Conservation (phyloP, 176 grass and related monocot species). For the Eremochloa ophiuroides region DNA sequence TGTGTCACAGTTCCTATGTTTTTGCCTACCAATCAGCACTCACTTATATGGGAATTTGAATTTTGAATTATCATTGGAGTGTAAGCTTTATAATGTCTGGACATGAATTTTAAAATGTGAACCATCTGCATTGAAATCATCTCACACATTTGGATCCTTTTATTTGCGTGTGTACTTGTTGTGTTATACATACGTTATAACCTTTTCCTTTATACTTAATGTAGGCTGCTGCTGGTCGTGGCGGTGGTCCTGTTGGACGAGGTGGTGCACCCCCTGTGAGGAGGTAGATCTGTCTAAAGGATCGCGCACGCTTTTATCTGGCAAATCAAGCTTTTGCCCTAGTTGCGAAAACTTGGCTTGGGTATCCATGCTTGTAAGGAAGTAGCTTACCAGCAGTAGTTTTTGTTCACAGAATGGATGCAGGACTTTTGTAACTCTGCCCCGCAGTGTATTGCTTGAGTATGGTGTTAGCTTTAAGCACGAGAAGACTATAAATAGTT, state of each 20-base stretch:
- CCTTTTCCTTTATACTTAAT: not conserved
- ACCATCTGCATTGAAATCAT: not conserved
- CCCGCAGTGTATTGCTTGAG: not conserved
- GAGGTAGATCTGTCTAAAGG: slow-evolving; percentile 20
- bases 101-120: not conserved
- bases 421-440: not conserved
- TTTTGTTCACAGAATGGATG: not conserved
- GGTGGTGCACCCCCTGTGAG: slow-evolving; percentile 36
- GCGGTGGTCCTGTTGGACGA: slow-evolving; percentile 39
- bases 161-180: not conserved
- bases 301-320: not conserved
- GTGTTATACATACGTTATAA: not conserved
- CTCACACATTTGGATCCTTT: not conserved
- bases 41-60: not conserved
- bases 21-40: not conserved
- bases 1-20: not conserved
- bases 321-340: not conserved
- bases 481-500: not conserved
- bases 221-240: slow-evolving; percentile 43
- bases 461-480: not conserved
- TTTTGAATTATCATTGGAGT: not conserved
- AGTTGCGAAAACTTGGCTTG: not conserved
- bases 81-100: not conserved
- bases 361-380: not conserved
- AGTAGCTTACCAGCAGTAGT: slow-evolving; percentile 13